Conservation (phyloP, 352 stramenopile species). For the Elongisporangium prolatum region DNA sequence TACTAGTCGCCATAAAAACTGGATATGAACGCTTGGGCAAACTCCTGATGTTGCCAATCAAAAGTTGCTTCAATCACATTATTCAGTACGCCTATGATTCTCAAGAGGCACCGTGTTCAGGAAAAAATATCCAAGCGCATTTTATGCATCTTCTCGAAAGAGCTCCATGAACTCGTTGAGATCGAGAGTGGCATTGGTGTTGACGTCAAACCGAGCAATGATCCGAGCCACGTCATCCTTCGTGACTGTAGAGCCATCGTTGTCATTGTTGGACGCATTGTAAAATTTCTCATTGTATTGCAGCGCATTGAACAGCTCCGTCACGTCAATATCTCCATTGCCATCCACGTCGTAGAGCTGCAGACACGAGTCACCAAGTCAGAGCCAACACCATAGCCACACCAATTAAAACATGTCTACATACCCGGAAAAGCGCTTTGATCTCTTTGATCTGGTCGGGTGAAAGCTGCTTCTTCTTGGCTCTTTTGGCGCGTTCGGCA, state of each 20-base stretch:
- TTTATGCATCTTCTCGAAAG: slow-evolving; percentile 67
- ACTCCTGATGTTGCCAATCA: background rate
- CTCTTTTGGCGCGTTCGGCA: slow-evolving; percentile 42
- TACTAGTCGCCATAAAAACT: background rate
- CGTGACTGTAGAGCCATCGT: slow-evolving; percentile 28
- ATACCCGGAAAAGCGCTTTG: slow-evolving; percentile 49
- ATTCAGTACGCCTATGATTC: background rate
- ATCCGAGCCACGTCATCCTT: slow-evolving; percentile 63
- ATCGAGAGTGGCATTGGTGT: slow-evolving; percentile 71
- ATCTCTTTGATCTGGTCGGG: slow-evolving; percentile 54
- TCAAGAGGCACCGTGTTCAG: no score
- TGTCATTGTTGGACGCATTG: slow-evolving; percentile 23
- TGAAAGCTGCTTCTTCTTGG: slow-evolving; percentile 52
- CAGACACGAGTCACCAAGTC: background rate
- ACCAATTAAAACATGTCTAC: slow-evolving; percentile 6
- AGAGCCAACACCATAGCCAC: background rate
- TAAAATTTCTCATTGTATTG: slow-evolving; percentile 74
- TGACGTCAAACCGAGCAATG: slow-evolving; percentile 69
- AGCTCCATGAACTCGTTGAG: slow-evolving; percentile 78
- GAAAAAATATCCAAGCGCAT: no score
- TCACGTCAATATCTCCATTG: slow-evolving; percentile 64
- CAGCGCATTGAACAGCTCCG: slow-evolving; percentile 63
- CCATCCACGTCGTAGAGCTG: slow-evolving; percentile 62
- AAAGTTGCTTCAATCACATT: background rate
- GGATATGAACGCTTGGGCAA: background rate